Evolutionary conservation across 2,329 filamentous ascomycete species (phyloP).

Genomic region (Talaromyces sp.): DNA sequence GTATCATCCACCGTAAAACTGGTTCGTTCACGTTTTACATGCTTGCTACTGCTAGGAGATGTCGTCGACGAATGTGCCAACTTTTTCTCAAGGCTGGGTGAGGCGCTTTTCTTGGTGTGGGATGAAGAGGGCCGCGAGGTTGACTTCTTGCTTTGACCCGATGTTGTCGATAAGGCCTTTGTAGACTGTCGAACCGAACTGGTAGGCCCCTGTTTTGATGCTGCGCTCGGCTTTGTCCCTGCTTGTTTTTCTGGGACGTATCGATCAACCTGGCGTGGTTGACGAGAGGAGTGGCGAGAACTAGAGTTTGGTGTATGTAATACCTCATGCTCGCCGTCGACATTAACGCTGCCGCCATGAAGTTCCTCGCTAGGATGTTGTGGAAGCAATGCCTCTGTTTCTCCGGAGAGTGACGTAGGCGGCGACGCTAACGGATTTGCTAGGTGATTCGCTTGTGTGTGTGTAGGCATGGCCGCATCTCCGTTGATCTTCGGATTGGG

Average conservation of each 20-base stretch:
- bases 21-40: conserved; percentile 29
- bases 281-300: conserved; percentile 47
- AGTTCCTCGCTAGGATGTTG: conserved; percentile 29
- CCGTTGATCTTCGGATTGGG: conserved; percentile 38
- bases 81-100: conserved; percentile 41
- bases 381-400: conserved; percentile 35
- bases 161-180: conserved; percentile 24
- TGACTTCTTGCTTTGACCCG: conserved; percentile 31
- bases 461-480: conserved; percentile 32
- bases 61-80: conserved; percentile 22
- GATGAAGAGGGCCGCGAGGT: conserved; percentile 40
- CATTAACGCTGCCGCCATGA: conserved; percentile 24
- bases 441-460: conserved; percentile 30
- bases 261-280: conserved; percentile 43
- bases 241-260: conserved; percentile 37
- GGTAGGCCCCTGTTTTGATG: conserved; percentile 8
- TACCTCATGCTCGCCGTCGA: conserved; percentile 28
- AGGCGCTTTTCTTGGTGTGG: conserved; percentile 38
- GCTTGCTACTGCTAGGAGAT: conserved; percentile 24
- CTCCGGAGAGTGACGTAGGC: conserved; percentile 45
- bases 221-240: conserved; percentile 26
- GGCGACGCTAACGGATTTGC: conserved; percentile 45
- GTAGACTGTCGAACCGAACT: conserved; percentile 20
- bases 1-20: conserved; percentile 33
- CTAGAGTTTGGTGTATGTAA: conserved; percentile 40